Base-by-base conservation (phyloP, 75 land plant species). In the Sequoia sempervirens region DNA sequence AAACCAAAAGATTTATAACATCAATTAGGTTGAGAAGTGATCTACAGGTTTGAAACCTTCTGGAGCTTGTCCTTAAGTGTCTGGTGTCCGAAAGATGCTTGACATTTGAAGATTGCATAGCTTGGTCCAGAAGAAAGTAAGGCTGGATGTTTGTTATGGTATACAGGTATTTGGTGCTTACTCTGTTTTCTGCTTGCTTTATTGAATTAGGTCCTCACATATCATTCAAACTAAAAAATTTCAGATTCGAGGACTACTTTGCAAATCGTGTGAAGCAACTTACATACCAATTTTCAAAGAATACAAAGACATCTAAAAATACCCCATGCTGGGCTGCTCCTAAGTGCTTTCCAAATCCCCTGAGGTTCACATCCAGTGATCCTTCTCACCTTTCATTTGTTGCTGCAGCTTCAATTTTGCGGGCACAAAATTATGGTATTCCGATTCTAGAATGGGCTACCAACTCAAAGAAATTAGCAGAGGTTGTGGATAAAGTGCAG, bases 221-320 rank as follows among this genome's bases (percentile, higher is more conserved):
- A n/a, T n/a, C n/a, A n/a, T n/a, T n/a, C n/a, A n/a, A n/a, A n/a
- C n/a, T n/a, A n/a, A n/a, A n/a, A n/a, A n/a, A n/a, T n/a, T n/a
- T n/a, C n/a, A n/a, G n/a, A n/a, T n/a, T n/a, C n/a, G n/a, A n/a
- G n/a, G n/a, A n/a, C n/a, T n/a, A n/a, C n/a, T n/a, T n/a, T n/a
- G n/a, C n/a, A n/a, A n/a, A n/a, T n/a, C n/a, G n/a, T n/a, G n/a
- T n/a, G n/a, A n/a, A n/a, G n/a, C n/a, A n/a, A n/a, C n/a, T n/a
- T n/a, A n/a, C n/a, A n/a, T n/a, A n/a, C n/a, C 94, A 96, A 20
- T 96, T 96, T 80, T 95, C 95, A 6, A 95, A 96, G 83, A 90
- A 95, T 87, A 87, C 95, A 13, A 80, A 85, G 0, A 95, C 95
- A 32, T 91, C 92, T 72, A 87, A 84, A 36, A 95, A 95, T 10